Conservation (phyloP, 805 yeast genomes). For the Kluyveromyces wickerhamii region DNA sequence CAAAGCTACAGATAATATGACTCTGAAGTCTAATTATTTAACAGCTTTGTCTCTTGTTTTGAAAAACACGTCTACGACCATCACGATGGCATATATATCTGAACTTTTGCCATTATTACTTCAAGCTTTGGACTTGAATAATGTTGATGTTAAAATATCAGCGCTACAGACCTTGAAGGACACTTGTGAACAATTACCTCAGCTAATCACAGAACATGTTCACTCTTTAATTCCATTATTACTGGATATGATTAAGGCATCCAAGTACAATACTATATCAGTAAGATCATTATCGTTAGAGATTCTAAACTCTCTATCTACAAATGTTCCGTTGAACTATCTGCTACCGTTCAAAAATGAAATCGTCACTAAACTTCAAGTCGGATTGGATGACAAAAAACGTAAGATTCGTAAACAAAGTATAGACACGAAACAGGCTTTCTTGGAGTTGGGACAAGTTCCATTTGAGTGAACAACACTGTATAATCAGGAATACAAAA, state of each 20-base stretch:
- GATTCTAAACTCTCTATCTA: constrained; percentile 45
- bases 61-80: constrained; percentile 52
- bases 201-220: constrained; percentile 45
- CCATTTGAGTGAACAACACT: constrained; percentile 25
- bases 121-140: constrained; percentile 47
- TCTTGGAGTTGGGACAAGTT: constrained; percentile 45
- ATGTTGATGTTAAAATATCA: constrained; percentile 46
- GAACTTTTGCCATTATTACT: constrained; percentile 64
- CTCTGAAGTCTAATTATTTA: constrained; percentile 44
- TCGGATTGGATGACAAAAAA: constrained; percentile 61
- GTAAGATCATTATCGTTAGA: constrained; percentile 52
- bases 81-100: constrained; percentile 57
- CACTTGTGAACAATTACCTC: constrained; percentile 48
- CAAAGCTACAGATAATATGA: constrained; percentile 21
- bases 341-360: constrained; percentile 44
- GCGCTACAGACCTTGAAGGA: constrained; percentile 52
- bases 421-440: constrained; percentile 71
- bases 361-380: constrained; percentile 41
- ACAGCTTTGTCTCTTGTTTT: constrained; percentile 61
- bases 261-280: constrained; percentile 33
- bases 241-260: constrained; percentile 26
- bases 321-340: constrained; percentile 32
- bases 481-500: constrained; percentile 1
- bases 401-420: constrained; percentile 71
- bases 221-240: constrained; percentile 50